Percentiles rank a stretch among this genome's conserved stretches.
phyloP scores from a whole-genome alignment of 2,329 filamentous ascomycete species.

The Pseudocercospora fijiensis region DNA sequence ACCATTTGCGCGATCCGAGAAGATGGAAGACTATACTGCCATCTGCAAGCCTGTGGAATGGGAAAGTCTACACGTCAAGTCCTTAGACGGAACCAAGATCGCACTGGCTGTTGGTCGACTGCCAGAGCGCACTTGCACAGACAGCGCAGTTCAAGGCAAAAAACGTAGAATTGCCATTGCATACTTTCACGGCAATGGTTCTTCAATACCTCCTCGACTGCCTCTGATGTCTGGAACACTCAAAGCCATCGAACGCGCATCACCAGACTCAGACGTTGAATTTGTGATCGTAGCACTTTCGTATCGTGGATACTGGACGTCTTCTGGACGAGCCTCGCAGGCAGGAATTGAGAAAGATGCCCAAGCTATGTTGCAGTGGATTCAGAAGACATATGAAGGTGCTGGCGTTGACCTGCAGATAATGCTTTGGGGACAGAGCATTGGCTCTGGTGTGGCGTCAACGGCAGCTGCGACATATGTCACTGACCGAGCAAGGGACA shows the following conservation, averaged over 20 bases:
- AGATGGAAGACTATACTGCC: constrained; percentile 61
- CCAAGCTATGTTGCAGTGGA: constrained; percentile 63
- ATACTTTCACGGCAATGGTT: constrained; percentile 52
- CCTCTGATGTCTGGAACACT: constrained; percentile 50
- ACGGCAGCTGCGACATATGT: constrained; percentile 54
- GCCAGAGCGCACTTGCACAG: not conserved
- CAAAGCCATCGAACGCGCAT: constrained; percentile 40
- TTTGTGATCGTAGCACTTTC: constrained; percentile 51
- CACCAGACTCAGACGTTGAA: constrained; percentile 12
- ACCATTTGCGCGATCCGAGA: constrained; percentile 66
- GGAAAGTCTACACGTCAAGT: constrained; percentile 61
- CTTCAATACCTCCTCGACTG: constrained; percentile 49
- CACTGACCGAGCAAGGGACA: constrained; percentile 33
- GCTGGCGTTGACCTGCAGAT: constrained; percentile 44
- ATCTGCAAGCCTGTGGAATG: constrained; percentile 64
- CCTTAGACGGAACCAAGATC: constrained; percentile 65
- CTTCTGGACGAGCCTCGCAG: constrained; percentile 68
- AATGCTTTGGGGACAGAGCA: constrained; percentile 74
- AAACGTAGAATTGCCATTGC: constrained; percentile 42
- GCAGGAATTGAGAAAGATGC: constrained; percentile 68
- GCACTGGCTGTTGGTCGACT: constrained; percentile 55
- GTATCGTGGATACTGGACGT: constrained; percentile 77
- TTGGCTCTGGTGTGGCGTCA: constrained; percentile 70
- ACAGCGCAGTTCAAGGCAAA: not conserved
- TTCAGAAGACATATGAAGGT: constrained; percentile 45